A percentile compares a stretch with the other conserved stretches of the same genome.
Conservation (phyloP, 2,329 filamentous ascomycete species). For the Sporothrix inflata region DNA sequence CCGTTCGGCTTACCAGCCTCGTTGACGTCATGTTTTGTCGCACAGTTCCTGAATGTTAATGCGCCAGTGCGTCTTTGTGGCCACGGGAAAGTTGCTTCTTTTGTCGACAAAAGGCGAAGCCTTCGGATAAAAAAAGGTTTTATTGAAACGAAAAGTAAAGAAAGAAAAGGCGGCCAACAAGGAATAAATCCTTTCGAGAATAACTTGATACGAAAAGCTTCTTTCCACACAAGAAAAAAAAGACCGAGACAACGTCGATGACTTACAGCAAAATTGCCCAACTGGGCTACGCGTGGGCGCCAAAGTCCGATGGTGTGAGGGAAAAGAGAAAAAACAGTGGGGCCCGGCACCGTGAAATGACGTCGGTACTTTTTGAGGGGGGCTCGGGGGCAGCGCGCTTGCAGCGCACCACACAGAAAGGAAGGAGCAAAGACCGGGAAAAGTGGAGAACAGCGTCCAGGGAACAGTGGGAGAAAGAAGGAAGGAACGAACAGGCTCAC, state of each 20-base stretch:
- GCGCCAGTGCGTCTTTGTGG: too few species aligned
- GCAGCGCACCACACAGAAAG: neutral
- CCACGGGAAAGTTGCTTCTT: neutral
- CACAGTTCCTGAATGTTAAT: too few species aligned
- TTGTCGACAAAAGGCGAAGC: neutral
- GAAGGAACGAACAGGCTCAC: neutral
- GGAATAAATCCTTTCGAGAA: neutral
- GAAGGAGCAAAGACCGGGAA: neutral
- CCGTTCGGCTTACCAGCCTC: neutral
- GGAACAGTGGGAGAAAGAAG: neutral
- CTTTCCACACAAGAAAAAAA: neutral
- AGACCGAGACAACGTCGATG: neutral
- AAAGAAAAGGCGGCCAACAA: neutral
- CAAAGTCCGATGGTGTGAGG: slow-evolving; percentile 16
- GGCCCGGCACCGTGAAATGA: neutral
- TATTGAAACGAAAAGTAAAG: neutral
- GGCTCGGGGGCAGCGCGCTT: too few species aligned
- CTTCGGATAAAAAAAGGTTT: neutral
- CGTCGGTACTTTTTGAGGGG: neutral
- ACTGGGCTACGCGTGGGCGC: slow-evolving; percentile 2
- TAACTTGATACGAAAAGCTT: slow-evolving; percentile 12
- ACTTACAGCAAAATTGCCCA: slow-evolving; percentile 25
- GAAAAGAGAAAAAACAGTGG: slow-evolving; percentile 2
- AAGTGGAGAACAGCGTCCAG: neutral
- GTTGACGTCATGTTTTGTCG: slow-evolving; percentile 6